Percentiles rank a stretch among this genome's conserved stretches.
phyloP scores from a whole-genome alignment of 345 rosid genomes.

The Nephelium lappaceum region DNA sequence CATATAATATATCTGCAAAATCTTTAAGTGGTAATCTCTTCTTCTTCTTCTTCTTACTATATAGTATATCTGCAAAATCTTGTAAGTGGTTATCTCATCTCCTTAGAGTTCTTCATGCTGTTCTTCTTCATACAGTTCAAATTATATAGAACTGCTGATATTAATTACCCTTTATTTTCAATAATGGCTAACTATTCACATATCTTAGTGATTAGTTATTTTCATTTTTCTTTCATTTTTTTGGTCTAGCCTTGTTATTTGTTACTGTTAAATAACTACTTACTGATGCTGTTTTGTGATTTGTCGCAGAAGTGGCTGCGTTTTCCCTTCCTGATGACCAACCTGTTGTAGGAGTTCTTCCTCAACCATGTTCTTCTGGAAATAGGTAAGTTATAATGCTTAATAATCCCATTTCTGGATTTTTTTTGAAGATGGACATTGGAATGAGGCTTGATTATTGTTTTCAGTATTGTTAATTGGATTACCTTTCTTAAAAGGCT shows the following conservation, averaged over 20 bases:
- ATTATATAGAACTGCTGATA: neutral
- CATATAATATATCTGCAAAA: conserved; percentile 49
- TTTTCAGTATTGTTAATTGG: conserved; percentile 2
- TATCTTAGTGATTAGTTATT: neutral
- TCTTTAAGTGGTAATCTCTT: conserved; percentile 48
- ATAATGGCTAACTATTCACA: neutral
- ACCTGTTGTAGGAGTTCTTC: conserved; percentile 65
- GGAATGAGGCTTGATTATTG: conserved; percentile 8
- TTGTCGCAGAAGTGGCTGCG: conserved; percentile 50
- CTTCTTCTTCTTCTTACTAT: conserved; percentile 35
- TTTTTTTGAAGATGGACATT: neutral
- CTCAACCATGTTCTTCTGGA: conserved; percentile 57
- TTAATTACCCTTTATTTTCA: conserved; percentile 11
- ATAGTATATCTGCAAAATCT: conserved; percentile 42
- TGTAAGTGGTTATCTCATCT: conserved; percentile 40
- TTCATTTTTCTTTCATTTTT: neutral
- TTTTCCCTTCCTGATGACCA: conserved; percentile 43
- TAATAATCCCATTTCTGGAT: neutral
- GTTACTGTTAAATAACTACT: neutral
- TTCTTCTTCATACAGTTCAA: neutral
- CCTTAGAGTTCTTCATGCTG: conserved; percentile 1
- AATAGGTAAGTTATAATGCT: conserved; percentile 50
- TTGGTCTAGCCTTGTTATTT: neutral
- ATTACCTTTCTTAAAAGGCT: neutral
- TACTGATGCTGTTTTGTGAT: conserved; percentile 25